Base-by-base conservation (phyloP, 305 asterid genomes). In the Lippia alba region DNA sequence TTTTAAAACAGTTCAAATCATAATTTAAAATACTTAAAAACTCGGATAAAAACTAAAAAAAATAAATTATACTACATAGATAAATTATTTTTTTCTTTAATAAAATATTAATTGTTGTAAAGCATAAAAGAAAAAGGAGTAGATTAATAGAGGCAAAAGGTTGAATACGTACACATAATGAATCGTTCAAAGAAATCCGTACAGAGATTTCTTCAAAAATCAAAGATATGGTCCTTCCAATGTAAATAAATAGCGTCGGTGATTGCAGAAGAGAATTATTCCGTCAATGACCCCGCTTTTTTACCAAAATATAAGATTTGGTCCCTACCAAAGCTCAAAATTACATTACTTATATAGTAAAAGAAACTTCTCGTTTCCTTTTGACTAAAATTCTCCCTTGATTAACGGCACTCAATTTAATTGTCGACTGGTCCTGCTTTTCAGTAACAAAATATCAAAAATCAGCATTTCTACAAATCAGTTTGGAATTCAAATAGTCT, bases 381-480 rank as follows among this genome's bases (percentile, higher is more conserved):
- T 75, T 65, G 63, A 76, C 70, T 69, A 71, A 50, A 53, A 33
- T 12, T 41, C 36, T 72, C 70, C 83, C 87, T 80, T 78, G 77
- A 79, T 85, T 77, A 20, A 57, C 84, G 85, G 14, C 20, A 32
- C 50, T 63, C 55, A 67, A 67, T 64, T 51, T 5, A 36, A 36
- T 36, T 36, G 41, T 36, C 41, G 8, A 36, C 41, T 36, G 6
- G 6, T 34, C 59, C 48, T 30, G 8, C 59, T 73, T 64, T 63
- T 44, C 56, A 63, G 24, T 11, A 24, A 11, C 20, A 5, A 30
- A 53, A 44, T 33, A 12, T 8, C 19, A 12, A 57, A 39, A 40
- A 12, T 12, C 34, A 34, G 17, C 16, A 33, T 72, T 1, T 17
- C 55, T 56, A 57, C 44, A 46, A 48, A 59, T 58, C 53, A 63